Evolutionary conservation across 441 rosid genomes (phyloP), one percentile per base, ranked within the genome.

Genomic region (Erodium chrysanthum): DNA sequence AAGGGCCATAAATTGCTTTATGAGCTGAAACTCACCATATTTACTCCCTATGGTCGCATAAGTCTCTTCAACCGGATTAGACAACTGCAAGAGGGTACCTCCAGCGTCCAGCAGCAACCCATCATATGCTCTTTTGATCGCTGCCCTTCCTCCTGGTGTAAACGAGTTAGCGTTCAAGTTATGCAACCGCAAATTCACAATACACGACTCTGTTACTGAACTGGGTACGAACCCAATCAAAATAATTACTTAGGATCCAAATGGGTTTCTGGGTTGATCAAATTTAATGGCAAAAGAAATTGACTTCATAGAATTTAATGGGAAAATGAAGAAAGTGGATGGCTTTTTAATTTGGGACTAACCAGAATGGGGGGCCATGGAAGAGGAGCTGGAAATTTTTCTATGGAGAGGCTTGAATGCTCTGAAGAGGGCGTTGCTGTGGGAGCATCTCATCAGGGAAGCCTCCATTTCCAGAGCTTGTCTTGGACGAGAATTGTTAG

Each of bases 31-130:
- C 74, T 69, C 68, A 92, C 97, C 95, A 65, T 88, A 88, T 84
- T 85, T 88, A 31, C 69, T 78, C 25, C 92, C 96, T 60, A 89
- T 80, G 48, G 95, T 80, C 66, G 91, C 85, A 66, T 92, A 89
- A 40, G 86, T 85, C 72, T 92, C 87, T 65, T 84, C 88, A 5
- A 92, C 96, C 17, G 97, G 97, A 21, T 73, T 72, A 9, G 86
- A 50, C 76, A 92, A 70, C 66, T 86, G 97, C 81, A 92, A 71
- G 71, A 92, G 95, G 35, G 96, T 92, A 44, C 96, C 96, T 40
- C 95, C 96, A 20, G 96, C 96, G 71, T 92, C 96, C 82, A 92
- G 74, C 76, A 89, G 72, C 70, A 92, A 74, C 18, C 84, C 96
- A 77, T 86, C 96, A 75, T 86, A 88, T 8, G 88, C 88, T 77